Base-by-base conservation (phyloP, 2,329 filamentous ascomycete genomes). In the Tympanopsis confertula region DNA sequence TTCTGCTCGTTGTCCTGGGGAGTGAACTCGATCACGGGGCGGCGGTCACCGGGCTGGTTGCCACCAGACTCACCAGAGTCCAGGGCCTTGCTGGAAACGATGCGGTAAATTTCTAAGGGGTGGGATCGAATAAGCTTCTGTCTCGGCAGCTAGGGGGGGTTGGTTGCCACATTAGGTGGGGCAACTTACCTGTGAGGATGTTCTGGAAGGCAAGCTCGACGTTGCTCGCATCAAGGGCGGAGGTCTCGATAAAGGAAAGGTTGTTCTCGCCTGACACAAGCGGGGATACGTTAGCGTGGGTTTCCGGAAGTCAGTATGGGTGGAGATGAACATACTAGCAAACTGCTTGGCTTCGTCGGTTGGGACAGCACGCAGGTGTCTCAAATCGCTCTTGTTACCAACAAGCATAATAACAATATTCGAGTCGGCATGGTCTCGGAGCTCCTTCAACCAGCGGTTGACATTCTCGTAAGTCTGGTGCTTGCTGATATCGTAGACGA, bases 341-440 rank as follows among this genome's bases (percentile, higher is more conserved):
- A 98, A 98, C 45, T 86, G 74, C 68, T 96, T 98, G 51, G 89
- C 91, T 65, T 96, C 89, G 58, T 98, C 91, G 43, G 91, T 98
- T 37, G 91, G 87, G 49, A 98, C 91, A 48, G 91, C 91, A 60
- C 91, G 78, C 56, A 98, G 73, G 67, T 98, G 91, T 65, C 88
- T 85, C 82, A 96, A 83, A 94, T 98, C 91, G 64, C 88, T 96
- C 83, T 98, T 98, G 79, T 98, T 98, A 63, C 91, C 91, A 40
- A 96, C 91, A 54, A 98, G 71, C 91, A 98, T 98, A 61, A 98
- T 98, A 54, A 98, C 88, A 54, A 96, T 95, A 69, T 96, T 96
- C 54, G 87, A 88, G 61, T 98, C 91, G 51, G 91, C 91, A 64
- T 98, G 88, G 58, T 95, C 91, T 53, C 91, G 80, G 57, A 98